phyloP scores from a whole-genome alignment of 306 rosid genomes.

The Citrullus mucosospermus region DNA sequence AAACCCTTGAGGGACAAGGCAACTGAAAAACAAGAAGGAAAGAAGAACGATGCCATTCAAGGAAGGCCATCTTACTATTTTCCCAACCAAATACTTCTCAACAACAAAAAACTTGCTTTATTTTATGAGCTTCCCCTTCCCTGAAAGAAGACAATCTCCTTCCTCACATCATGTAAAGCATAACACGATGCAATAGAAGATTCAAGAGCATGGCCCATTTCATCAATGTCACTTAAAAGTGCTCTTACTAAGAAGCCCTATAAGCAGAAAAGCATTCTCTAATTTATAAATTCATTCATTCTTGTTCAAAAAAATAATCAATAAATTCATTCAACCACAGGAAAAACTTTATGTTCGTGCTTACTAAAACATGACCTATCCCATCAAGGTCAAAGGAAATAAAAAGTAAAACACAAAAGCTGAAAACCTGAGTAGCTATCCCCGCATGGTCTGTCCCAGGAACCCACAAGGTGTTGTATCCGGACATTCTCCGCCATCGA shows the following conservation, averaged over 20 bases:
- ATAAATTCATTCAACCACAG: background rate
- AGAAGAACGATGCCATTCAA: too few species aligned
- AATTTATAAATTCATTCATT: background rate
- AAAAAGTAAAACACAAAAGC: slow-evolving; percentile 2
- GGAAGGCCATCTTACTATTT: too few species aligned
- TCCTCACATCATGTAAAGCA: background rate
- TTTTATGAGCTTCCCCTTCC: background rate
- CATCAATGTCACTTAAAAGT: background rate
- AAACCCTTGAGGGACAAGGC: too few species aligned
- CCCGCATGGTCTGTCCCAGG: slow-evolving; percentile 99
- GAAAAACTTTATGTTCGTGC: background rate
- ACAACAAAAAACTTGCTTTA: background rate
- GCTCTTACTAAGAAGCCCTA: background rate
- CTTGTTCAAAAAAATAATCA: background rate
- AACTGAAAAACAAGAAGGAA: too few species aligned
- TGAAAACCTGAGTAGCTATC: slow-evolving; percentile 86
- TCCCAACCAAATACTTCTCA: background rate
- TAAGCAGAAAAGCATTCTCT: background rate
- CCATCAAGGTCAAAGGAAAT: background rate
- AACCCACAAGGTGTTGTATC: slow-evolving; percentile 89
- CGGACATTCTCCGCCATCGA: slow-evolving; percentile 93
- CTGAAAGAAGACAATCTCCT: background rate
- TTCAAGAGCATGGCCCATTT: background rate
- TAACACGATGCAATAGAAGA: background rate
- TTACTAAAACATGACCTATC: background rate